A percentile compares a stretch with the other conserved stretches of the same genome.
These are phyloP conservation scores for Salix caprea DNA, from an alignment of 345 rosid genomes.

Conservation along the genomic window DNA sequence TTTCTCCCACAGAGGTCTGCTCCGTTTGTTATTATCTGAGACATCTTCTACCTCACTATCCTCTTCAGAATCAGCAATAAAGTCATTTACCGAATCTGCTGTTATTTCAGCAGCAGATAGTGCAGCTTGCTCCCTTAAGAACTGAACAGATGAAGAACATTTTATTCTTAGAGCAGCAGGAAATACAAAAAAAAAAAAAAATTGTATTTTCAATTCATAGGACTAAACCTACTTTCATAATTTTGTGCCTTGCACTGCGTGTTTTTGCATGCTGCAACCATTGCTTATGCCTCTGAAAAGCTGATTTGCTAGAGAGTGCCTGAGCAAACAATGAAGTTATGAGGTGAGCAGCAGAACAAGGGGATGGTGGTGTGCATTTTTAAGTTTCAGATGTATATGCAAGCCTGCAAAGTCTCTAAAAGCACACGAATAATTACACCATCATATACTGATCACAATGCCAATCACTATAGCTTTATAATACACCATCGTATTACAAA, in stretches of 20 bases:
- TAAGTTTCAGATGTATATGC: neutral
- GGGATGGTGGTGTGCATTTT: neutral
- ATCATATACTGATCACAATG: neutral
- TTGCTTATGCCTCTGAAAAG: constrained; percentile 81
- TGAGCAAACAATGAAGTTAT: constrained; percentile 25
- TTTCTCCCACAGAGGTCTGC: constrained; percentile 64
- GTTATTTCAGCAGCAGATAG: constrained; percentile 77
- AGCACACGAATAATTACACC: no score
- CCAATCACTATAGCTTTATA: neutral
- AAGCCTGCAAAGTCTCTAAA: no score
- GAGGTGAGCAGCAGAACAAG: neutral
- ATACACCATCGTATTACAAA: no score
- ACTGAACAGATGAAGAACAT: constrained; percentile 43
- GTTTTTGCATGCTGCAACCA: constrained; percentile 96
- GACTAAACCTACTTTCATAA: constrained; percentile 63
- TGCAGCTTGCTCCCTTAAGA: constrained; percentile 90
- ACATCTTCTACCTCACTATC: constrained; percentile 60
- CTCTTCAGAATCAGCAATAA: constrained; percentile 65
- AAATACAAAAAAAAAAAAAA: neutral
- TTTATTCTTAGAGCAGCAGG: neutral
- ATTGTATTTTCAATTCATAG: neutral
- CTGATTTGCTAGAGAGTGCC: constrained; percentile 92
- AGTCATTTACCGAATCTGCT: constrained; percentile 61
- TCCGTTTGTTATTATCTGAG: constrained; percentile 36
- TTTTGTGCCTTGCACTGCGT: constrained; percentile 91